Percentiles rank a stretch among this genome's conserved stretches.
phyloP scores from a whole-genome alignment of 345 rosid genomes.

The Brassica carinata region DNA sequence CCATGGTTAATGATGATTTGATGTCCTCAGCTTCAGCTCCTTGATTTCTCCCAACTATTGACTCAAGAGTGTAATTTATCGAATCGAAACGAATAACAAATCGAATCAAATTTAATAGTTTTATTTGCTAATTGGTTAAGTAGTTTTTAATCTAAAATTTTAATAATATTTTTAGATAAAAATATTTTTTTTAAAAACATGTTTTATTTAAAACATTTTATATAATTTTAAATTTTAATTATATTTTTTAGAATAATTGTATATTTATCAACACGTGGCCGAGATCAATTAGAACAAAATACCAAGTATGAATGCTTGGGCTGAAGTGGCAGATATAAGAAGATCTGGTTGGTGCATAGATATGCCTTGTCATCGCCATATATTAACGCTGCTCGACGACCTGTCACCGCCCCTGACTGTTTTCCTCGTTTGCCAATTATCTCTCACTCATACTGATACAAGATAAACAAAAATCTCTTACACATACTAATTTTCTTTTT shows the following conservation, averaged over 20 bases:
- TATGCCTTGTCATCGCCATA: constrained; percentile 28
- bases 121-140: too few relatives aligned
- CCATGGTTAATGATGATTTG: too few relatives aligned
- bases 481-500: background rate
- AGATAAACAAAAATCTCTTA: background rate
- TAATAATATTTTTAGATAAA: too few relatives aligned
- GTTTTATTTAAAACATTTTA: too few relatives aligned
- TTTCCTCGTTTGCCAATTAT: constrained; percentile 8
- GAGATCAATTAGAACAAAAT: background rate
- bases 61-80: too few relatives aligned
- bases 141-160: too few relatives aligned
- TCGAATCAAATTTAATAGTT: too few relatives aligned
- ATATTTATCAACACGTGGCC: background rate
- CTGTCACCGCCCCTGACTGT: constrained; percentile 35
- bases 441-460: background rate
- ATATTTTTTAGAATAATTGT: background rate
- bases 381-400: constrained; percentile 27
- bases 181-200: too few relatives aligned
- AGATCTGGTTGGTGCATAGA: constrained; percentile 39
- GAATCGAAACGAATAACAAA: too few relatives aligned
- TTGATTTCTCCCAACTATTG: too few relatives aligned
- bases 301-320: background rate
- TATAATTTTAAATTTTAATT: too few relatives aligned
- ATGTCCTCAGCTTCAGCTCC: too few relatives aligned
- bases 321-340: constrained; percentile 24